Conservation (phyloP, 2,329 filamentous ascomycete genomes). For the Verticillium longisporum region DNA sequence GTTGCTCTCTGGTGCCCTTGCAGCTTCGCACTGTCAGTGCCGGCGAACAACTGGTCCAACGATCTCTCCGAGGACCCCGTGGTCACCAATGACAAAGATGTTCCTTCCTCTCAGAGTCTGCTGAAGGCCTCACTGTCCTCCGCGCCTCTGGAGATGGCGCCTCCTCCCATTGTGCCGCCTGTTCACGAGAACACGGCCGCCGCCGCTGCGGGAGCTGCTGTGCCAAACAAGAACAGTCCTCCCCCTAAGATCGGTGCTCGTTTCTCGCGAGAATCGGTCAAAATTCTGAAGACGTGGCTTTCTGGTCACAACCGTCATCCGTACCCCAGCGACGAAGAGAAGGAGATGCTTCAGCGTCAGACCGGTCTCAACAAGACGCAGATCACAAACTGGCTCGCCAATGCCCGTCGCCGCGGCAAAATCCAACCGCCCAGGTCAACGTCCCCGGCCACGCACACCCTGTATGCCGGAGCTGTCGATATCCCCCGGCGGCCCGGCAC, state of each 20-base stretch:
- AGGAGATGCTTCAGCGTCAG: conserved; percentile 67
- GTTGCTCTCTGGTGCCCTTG: conserved; percentile 52
- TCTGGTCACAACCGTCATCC: conserved; percentile 73
- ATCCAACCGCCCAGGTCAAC: conserved; percentile 59
- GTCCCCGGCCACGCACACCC: conserved; percentile 61
- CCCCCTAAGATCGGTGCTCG: conserved; percentile 62
- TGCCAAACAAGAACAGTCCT: conserved; percentile 18
- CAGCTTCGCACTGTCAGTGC: conserved; percentile 40
- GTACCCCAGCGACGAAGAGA: conserved; percentile 84
- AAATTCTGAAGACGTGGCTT: conserved; percentile 79
- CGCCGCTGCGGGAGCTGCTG: conserved; percentile 8
- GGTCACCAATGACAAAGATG: conserved; percentile 6
- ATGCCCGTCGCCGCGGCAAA: conserved; percentile 78
- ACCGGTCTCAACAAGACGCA: conserved; percentile 79
- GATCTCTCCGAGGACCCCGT: conserved; percentile 17
- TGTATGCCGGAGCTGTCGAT: conserved; percentile 59
- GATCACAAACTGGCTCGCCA: conserved; percentile 89
- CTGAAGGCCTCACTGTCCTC: conserved; percentile 4
- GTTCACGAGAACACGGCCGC: conserved; percentile 8
- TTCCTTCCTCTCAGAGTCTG: conserved; percentile 16
- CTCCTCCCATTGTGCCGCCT: not conserved
- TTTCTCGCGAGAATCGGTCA: conserved; percentile 74
- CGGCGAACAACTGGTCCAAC: conserved; percentile 15
- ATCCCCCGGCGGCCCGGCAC: conserved; percentile 59
- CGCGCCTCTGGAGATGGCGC: conserved; percentile 11